Conservation (phyloP, 768 basidiomycete genomes). For the Leucogyrophana mollusca region DNA sequence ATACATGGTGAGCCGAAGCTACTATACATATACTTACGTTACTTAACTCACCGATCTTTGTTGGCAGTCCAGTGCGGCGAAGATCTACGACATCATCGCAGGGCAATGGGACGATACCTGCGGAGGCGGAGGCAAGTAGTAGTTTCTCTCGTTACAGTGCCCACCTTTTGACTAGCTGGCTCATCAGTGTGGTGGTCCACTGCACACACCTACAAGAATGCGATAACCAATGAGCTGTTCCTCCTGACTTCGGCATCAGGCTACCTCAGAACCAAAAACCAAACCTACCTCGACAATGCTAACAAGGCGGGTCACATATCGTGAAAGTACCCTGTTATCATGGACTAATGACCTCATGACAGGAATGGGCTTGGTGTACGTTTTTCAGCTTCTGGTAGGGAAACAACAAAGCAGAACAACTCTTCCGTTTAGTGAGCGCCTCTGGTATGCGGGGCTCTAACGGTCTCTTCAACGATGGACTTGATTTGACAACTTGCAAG, state of each 20-base stretch:
- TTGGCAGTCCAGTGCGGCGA: constrained; percentile 43
- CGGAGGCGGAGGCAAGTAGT: constrained; percentile 45
- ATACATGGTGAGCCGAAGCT: constrained; percentile 16
- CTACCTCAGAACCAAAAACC: constrained; percentile 35
- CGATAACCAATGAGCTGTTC: constrained; percentile 61
- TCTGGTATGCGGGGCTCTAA: constrained; percentile 27
- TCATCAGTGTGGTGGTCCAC: constrained; percentile 55
- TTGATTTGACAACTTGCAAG: constrained; percentile 19
- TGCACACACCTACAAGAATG: constrained; percentile 56
- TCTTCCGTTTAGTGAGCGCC: constrained; percentile 16
- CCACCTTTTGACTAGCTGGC: background rate
- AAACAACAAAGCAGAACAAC: background rate
- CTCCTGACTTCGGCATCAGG: constrained; percentile 48
- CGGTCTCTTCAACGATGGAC: constrained; percentile 31
- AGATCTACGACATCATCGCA: constrained; percentile 51
- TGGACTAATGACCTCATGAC: constrained; percentile 29
- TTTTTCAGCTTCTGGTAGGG: background rate
- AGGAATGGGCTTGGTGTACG: constrained; percentile 30
- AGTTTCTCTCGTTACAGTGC: background rate
- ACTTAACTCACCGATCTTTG: constrained; percentile 16
- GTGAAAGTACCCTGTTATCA: too few species aligned
- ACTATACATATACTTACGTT: constrained; percentile 23
- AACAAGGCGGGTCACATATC: constrained; percentile 32
- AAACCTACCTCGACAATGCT: constrained; percentile 48
- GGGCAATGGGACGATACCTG: constrained; percentile 50